Conservation (phyloP, 371 early-diverging fungal genomes). For the Dichotomocladium elegans region DNA sequence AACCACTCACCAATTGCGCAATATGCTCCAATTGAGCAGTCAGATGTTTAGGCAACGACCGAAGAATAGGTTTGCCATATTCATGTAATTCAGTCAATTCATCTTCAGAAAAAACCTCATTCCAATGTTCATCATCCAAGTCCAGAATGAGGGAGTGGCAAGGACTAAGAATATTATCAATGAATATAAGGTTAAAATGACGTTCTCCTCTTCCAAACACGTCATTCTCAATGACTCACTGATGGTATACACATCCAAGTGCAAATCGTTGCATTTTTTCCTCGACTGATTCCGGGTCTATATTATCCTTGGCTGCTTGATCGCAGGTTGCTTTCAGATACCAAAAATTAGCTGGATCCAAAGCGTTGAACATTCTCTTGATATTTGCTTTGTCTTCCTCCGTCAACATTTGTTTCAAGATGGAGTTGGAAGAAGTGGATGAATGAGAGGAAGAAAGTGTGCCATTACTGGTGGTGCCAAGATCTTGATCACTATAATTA, state of each 20-base stretch:
- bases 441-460: too few relatives aligned
- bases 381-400: too few relatives aligned
- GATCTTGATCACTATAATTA: too few relatives aligned
- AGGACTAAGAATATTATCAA: neutral
- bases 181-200: neutral
- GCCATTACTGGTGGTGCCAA: too few relatives aligned
- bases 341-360: slow-evolving; percentile 2
- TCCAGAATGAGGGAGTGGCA: slow-evolving; percentile 1
- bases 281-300: neutral
- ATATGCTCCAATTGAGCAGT: neutral
- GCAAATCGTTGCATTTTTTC: slow-evolving; percentile 1
- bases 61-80: neutral
- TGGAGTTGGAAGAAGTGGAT: too few relatives aligned
- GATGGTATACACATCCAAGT: neutral
- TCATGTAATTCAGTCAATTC: neutral
- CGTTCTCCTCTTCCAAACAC: neutral
- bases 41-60: neutral
- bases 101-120: neutral
- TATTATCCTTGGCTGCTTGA: neutral
- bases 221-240: neutral
- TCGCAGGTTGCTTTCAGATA: neutral
- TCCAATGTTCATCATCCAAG: slow-evolving; percentile 1
- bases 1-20: neutral
- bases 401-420: too few relatives aligned
- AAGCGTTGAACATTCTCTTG: too few relatives aligned